These are phyloP conservation scores for Amanita rubescens DNA, from an alignment of 768 basidiomycete species.

Conservation along the genomic window DNA sequence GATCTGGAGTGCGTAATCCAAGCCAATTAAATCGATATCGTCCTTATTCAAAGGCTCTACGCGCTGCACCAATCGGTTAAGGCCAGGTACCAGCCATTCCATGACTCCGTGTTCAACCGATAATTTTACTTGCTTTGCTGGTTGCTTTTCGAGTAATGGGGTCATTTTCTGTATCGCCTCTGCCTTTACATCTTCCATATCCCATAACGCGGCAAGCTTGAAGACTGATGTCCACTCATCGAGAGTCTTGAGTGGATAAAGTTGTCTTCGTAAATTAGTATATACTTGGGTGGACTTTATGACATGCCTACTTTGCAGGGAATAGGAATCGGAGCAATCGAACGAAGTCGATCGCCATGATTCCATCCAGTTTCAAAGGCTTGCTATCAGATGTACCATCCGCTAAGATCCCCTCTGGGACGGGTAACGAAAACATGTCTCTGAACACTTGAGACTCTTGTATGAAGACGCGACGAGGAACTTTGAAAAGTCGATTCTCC, in stretches of 20 bases:
- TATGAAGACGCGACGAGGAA: slow-evolving; percentile 28
- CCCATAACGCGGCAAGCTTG: slow-evolving; percentile 29
- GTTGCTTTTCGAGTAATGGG: slow-evolving; percentile 5
- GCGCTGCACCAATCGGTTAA: slow-evolving; percentile 15
- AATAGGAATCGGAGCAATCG: slow-evolving; percentile 13
- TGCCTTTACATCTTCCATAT: slow-evolving; percentile 19
- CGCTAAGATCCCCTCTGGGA: slow-evolving; percentile 8
- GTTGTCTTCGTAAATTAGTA: not conserved
- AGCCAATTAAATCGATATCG: slow-evolving; percentile 19
- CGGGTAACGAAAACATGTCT: slow-evolving; percentile 25
- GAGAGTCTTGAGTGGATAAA: not conserved
- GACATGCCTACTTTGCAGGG: slow-evolving; percentile 8
- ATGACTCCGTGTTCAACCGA: slow-evolving; percentile 19
- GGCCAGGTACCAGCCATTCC: slow-evolving; percentile 21
- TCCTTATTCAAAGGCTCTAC: slow-evolving; percentile 15
- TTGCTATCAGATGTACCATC: slow-evolving; percentile 23
- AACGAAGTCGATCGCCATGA: slow-evolving; percentile 17
- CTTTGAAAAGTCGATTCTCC: slow-evolving; percentile 30
- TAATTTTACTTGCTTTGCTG: slow-evolving; percentile 19
- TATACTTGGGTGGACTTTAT: not conserved
- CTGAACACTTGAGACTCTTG: slow-evolving; percentile 27
- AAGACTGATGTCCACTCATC: slow-evolving; percentile 27
- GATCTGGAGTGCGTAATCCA: slow-evolving; percentile 13
- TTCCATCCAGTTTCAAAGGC: slow-evolving; percentile 21
- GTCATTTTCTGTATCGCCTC: slow-evolving; percentile 21